These are phyloP conservation scores for Luvunga scandens DNA, from an alignment of 345 rosid species.

Conservation along the genomic window DNA sequence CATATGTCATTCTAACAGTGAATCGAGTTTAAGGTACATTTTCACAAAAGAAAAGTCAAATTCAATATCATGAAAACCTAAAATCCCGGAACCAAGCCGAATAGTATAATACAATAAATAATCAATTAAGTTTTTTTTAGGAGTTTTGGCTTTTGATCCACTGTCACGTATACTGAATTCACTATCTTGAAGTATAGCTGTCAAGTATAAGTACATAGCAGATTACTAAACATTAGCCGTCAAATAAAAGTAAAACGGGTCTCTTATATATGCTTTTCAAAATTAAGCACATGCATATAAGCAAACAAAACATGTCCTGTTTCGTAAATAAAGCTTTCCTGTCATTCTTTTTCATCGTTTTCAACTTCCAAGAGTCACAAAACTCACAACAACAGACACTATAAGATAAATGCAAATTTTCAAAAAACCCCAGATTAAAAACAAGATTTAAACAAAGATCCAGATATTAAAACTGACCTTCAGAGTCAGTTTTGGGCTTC, in stretches of 20 bases:
- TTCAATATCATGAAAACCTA: neutral
- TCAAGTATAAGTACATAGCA: neutral
- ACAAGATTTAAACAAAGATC: neutral
- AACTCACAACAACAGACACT: neutral
- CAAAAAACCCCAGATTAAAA: neutral
- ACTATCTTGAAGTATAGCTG: too few relatives aligned
- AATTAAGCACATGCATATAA: neutral
- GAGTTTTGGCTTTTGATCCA: neutral
- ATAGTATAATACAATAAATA: neutral
- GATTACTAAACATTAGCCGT: neutral
- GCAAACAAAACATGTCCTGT: neutral
- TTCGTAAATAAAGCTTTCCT: neutral
- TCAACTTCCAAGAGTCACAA: neutral
- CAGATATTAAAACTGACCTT: slow-evolving; percentile 13
- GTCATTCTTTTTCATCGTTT: neutral
- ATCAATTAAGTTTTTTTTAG: neutral
- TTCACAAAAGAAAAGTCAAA: neutral
- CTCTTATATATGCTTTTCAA: neutral
- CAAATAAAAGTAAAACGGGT: neutral
- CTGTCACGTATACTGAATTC: too few relatives aligned
- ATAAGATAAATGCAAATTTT: neutral
- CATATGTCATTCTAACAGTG: neutral
- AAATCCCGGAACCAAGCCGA: neutral
- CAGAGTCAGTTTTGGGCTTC: slow-evolving; percentile 50
- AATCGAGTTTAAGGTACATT: neutral